phyloP scores from a whole-genome alignment of 148 eudicot species.

The Chenopodium suecicum region DNA sequence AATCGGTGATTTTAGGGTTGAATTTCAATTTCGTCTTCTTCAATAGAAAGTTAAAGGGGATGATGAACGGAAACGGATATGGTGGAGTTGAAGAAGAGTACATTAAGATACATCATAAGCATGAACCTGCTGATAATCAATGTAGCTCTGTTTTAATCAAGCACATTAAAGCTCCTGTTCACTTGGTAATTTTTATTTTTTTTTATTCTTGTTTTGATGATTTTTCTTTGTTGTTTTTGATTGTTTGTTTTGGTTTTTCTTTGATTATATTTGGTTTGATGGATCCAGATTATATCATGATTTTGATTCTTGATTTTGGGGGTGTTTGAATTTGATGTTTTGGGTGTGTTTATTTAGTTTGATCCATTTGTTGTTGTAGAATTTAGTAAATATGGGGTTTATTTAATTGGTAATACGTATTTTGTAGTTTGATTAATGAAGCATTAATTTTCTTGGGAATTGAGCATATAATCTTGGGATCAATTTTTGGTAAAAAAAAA shows the following conservation, averaged over 20 bases:
- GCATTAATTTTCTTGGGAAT: not conserved
- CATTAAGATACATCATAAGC: constrained; percentile 54
- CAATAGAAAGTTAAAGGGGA: constrained; percentile 8
- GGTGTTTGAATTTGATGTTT: not conserved
- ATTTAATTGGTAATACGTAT: not conserved
- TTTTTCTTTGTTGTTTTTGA: not conserved
- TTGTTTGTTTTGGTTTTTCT: not conserved
- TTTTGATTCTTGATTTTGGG: not conserved
- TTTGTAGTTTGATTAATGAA: not conserved
- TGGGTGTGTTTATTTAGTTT: not conserved
- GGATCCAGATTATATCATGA: not conserved
- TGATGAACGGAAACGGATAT: constrained; percentile 43
- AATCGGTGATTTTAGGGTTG: too few relatives aligned
- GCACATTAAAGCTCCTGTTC: constrained; percentile 82
- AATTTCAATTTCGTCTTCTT: not conserved
- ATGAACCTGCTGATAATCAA: constrained; percentile 54
- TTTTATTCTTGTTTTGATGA: not conserved
- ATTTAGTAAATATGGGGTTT: not conserved
- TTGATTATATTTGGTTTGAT: not conserved
- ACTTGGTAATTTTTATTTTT: constrained; percentile 45
- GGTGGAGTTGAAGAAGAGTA: constrained; percentile 48
- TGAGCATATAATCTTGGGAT: not conserved
- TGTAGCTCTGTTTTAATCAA: constrained; percentile 72
- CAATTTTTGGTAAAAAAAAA: not conserved
- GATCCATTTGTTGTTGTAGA: not conserved